These are phyloP conservation scores for Physcia stellaris DNA, from an alignment of 495 filamentous ascomycete genomes.

Conservation along the genomic window DNA sequence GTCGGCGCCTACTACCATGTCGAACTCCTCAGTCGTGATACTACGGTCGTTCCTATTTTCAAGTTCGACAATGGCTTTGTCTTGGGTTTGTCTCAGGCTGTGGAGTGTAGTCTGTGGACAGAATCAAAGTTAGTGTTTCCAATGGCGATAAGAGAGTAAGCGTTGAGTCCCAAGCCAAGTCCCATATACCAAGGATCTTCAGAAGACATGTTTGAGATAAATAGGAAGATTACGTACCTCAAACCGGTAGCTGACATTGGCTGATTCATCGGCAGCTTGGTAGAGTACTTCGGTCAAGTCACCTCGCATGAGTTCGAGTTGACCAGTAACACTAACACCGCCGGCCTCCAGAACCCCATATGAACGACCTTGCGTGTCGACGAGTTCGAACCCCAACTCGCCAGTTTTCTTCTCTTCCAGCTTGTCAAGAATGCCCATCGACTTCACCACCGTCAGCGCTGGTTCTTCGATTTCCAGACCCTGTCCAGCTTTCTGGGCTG, in stretches of 20 bases:
- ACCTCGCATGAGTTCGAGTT: conserved; percentile 44
- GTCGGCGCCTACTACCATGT: conserved; percentile 38
- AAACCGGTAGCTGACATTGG: conserved; percentile 32
- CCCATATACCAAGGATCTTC: too few species aligned
- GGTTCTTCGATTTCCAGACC: conserved; percentile 27
- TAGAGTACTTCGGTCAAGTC: conserved; percentile 35
- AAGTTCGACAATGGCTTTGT: too few species aligned
- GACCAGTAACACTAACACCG: conserved; percentile 31
- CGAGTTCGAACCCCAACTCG: conserved; percentile 24
- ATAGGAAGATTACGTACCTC: too few species aligned
- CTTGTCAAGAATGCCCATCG: conserved; percentile 25
- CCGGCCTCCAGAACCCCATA: too few species aligned
- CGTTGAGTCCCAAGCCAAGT: too few species aligned
- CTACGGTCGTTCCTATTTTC: too few species aligned
- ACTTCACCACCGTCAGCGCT: conserved; percentile 24
- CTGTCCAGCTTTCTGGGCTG: conserved; percentile 22
- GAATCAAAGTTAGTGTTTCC: too few species aligned
- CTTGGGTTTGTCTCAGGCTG: too few species aligned
- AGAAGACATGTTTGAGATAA: too few species aligned
- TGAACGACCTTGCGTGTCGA: conserved; percentile 18
- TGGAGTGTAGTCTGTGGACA: too few species aligned
- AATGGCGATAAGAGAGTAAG: too few species aligned
- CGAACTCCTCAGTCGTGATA: conserved; percentile 26
- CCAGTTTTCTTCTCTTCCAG: conserved; percentile 14
- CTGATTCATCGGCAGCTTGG: conserved; percentile 26